Evolutionary conservation across 495 filamentous ascomycete genomes (phyloP), one percentile per base, ranked within the genome.

Genomic region (Aspergillus cavernicola): DNA sequence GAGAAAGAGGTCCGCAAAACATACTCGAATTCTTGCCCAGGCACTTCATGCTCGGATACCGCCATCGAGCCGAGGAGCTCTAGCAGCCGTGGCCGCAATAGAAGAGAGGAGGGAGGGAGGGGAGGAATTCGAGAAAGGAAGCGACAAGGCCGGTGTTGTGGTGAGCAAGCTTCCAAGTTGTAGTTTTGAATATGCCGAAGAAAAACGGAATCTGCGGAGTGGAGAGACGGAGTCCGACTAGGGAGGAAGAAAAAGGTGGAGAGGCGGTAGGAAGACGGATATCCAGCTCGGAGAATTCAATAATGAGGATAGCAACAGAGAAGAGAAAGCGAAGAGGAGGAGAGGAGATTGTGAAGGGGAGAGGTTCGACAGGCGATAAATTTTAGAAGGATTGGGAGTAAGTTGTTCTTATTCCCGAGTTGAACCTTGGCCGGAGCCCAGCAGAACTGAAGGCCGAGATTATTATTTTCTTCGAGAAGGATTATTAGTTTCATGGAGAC

Each of bases 1-100:
- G 33, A 56, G 50, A 50, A 42, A 40, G n/a, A 38, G 18, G n/a
- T 26, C 35, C 39, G 20, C 22, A 53, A 20, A 16, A 73, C 73
- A 51, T 73, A 77, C 74, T 77, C 74, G 57, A 62, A 77, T 67
- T 77, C 73, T 53, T 68, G 53, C 50, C 52, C 72, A 38, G 66
- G 62, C 24, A 70, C 56, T 28, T 75, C 22, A 13, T 42, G 67
- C 28, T 74, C 67, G 52, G 70, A 43, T 35, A 51, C 43, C 62
- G 71, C 74, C 74, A 77, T 77, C 57, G 64, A 72, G 67, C 71
- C 69, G 55, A 52, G 48, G 57, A 68, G 67, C 64, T 70, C 66
- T 56, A 65, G 62, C 62, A 70, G 68, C 65, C 57, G 60, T 59
- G 53, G 64, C 59, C 50, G 55, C 58, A 47, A 28, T 56, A 20